Conservation (phyloP, 345 rosid species). For the Lumnitzera littorea region DNA sequence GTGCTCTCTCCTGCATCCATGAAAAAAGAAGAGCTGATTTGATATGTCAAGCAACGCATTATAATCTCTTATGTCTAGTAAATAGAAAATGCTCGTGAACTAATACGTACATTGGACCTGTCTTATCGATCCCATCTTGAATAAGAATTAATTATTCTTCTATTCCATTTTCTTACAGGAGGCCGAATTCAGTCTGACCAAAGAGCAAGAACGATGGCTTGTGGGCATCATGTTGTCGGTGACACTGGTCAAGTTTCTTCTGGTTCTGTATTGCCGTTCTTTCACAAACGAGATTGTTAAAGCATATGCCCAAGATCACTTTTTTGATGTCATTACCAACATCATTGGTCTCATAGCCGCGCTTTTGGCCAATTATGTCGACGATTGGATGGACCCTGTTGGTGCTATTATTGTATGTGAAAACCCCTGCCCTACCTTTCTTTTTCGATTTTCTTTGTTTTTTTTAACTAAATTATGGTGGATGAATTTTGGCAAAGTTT, state of each 20-base stretch:
- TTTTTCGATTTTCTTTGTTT: background rate
- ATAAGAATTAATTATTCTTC: background rate
- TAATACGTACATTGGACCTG: too few species aligned
- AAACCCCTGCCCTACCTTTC: background rate
- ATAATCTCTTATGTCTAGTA: too few species aligned
- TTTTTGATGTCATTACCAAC: slow-evolving; percentile 93
- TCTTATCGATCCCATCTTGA: too few species aligned
- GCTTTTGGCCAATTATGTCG: slow-evolving; percentile 77
- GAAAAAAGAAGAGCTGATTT: too few species aligned
- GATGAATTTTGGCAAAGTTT: too few species aligned
- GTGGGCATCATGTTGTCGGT: slow-evolving; percentile 96
- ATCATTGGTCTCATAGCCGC: slow-evolving; percentile 90
- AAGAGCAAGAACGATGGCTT: slow-evolving; percentile 79
- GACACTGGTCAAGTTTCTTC: slow-evolving; percentile 67
- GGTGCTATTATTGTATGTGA: slow-evolving; percentile 92
- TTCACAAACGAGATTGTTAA: slow-evolving; percentile 86
- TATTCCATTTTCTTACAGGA: slow-evolving; percentile 39
- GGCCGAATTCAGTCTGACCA: slow-evolving; percentile 49
- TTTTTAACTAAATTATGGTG: too few species aligned
- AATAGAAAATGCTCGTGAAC: too few species aligned
- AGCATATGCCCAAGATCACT: slow-evolving; percentile 98
- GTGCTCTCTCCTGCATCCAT: too few species aligned
- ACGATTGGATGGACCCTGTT: slow-evolving; percentile 86
- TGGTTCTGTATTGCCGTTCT: slow-evolving; percentile 69
- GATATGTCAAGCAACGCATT: too few species aligned